Percentiles rank a stretch among this genome's conserved stretches.
Conservation (phyloP, 805 yeast species). For the Wickerhamomyces chambardii region DNA sequence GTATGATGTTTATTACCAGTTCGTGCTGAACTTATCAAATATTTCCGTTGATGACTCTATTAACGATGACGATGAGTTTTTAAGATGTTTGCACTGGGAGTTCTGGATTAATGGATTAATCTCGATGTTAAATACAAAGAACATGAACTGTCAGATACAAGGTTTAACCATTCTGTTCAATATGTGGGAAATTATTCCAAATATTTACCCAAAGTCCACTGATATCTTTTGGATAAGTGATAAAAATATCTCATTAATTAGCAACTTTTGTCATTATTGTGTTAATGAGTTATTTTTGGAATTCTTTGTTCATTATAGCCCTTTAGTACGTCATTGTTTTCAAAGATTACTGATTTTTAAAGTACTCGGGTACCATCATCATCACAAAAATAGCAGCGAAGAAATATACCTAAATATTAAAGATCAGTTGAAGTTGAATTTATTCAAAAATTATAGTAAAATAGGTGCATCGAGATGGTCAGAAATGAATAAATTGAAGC, state of each 20-base stretch:
- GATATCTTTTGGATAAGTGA: constrained; percentile 36
- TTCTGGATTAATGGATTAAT: constrained; percentile 63
- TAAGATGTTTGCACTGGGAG: constrained; percentile 47
- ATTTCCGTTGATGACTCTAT: constrained; percentile 1
- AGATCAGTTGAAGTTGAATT: no score
- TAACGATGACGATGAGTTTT: constrained; percentile 1
- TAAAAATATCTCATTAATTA: constrained; percentile 31
- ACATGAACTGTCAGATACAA: constrained; percentile 51
- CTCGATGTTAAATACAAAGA: constrained; percentile 54
- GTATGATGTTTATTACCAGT: constrained; percentile 25
- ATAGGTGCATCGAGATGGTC: no score
- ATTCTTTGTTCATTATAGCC: constrained; percentile 72
- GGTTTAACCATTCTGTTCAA: constrained; percentile 62
- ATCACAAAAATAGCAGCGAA: no score
- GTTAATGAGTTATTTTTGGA: constrained; percentile 40
- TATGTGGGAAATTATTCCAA: constrained; percentile 64
- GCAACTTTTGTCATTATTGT: constrained; percentile 45
- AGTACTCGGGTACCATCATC: constrained; percentile 25
- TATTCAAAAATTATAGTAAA: no score
- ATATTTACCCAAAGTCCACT: constrained; percentile 7
- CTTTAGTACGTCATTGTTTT: constrained; percentile 64
- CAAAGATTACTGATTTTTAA: constrained; percentile 64
- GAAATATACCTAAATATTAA: no score
- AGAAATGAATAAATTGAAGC: not conserved
- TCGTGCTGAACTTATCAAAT: constrained; percentile 10